Evolutionary conservation across 202 grass and related monocot species (phyloP), one percentile per base, ranked within the genome.

Genomic region (Musa balbisiana): DNA sequence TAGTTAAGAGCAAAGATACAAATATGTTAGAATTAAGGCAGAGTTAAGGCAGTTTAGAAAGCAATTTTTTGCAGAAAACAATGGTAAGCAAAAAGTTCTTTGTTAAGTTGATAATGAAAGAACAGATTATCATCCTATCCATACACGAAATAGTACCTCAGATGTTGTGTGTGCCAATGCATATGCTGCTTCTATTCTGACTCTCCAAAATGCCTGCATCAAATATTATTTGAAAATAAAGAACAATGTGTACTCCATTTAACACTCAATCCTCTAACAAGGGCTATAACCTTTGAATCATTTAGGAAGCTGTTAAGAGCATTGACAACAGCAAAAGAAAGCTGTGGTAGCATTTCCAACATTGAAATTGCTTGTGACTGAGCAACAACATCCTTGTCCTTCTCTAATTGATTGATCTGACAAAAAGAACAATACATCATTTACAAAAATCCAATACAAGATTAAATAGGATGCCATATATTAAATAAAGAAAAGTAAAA

Each of bases 331-430:
- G 88, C 74, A 72, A 91, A 83, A 69, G 94, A 89, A n/a, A 91
- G 69, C 64, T 93, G 88, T 51, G 94, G 91, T 73, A 91, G 84
- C 79, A 87, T 98, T 72, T 92, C 87, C 49, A 98, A 70, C 52
- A 88, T 85, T 27, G 90, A 58, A 91, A 98, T 98, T 78, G 94
- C 94, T 80, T 98, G 88, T 74, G 94, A 93, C 64, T 98, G 94
- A 67, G 91, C 92, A 84, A 98, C 80, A 29, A 98, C 94, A 86
- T 98, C 94, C 82, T 91, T 98, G 81, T 98, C 94, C 78, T 93
- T 98, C 79, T 98, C 94, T 74, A 98, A 85, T 78, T 98, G 91
- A 90, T 98, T 98, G 71, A 98, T 91, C 94, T 98, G 85, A 53
- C 76, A 86, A 88, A 75, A 72, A 53, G 24, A 80, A 62, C 43